phyloP scores from a whole-genome alignment of 495 filamentous ascomycete genomes.

The Aspergillus coremiiformis region DNA sequence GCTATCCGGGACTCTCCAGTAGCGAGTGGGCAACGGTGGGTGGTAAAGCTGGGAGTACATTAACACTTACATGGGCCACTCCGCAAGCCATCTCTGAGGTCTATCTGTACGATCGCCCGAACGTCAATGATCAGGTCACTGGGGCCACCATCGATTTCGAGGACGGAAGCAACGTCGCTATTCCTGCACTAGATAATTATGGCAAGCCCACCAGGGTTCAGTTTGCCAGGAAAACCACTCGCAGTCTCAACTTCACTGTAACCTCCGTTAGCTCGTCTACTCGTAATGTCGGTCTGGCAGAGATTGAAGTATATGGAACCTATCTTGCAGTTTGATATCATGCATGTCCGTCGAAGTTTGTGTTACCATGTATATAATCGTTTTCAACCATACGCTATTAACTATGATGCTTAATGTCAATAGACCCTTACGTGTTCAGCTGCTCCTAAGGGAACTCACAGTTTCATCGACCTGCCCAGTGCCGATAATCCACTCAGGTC shows the following conservation, averaged over 20 bases:
- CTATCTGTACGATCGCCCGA: conserved; percentile 6
- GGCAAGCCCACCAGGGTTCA: conserved; percentile 1
- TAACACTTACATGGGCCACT: conserved; percentile 1
- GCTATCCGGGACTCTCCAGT: conserved; percentile 1
- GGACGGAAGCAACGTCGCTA: not conserved
- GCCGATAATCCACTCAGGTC: no score
- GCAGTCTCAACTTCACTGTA: conserved; percentile 2
- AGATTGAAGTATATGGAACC: conserved; percentile 5
- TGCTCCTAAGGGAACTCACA: no score
- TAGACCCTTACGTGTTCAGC: no score
- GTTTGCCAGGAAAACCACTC: not conserved
- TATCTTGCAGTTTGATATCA: not conserved
- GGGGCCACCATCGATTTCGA: conserved; percentile 5
- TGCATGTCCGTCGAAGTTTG: not conserved
- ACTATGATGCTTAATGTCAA: no score
- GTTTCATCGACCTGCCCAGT: no score
- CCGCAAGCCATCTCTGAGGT: conserved; percentile 5
- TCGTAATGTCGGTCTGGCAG: conserved; percentile 7
- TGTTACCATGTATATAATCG: no score
- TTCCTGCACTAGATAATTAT: not conserved
- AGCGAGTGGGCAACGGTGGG: conserved; percentile 5
- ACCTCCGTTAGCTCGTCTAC: conserved; percentile 7
- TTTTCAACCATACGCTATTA: no score
- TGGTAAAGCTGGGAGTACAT: conserved; percentile 3
- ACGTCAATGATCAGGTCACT: conserved; percentile 5